Conservation (phyloP, 495 filamentous ascomycete genomes). For the Trichoderma asperelloides region DNA sequence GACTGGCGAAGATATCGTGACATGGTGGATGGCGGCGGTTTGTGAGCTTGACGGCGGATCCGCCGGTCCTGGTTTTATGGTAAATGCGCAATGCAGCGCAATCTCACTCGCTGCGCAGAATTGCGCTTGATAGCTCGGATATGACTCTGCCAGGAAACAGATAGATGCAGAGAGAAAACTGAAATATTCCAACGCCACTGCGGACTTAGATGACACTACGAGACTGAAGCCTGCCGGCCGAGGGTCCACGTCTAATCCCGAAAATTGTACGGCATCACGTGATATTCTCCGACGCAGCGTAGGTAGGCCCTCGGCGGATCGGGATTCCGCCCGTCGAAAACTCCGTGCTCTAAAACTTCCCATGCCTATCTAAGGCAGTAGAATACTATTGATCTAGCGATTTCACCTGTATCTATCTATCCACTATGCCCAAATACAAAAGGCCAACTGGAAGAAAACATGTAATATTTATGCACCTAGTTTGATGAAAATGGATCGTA, state of each 20-base stretch:
- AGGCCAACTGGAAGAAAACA: background rate
- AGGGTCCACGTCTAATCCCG: background rate
- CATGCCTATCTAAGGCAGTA: background rate
- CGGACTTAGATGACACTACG: slow-evolving; percentile 9
- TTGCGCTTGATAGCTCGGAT: slow-evolving; percentile 2
- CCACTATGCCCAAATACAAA: no score
- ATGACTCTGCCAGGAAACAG: background rate
- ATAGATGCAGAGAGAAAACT: background rate
- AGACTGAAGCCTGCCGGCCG: slow-evolving; percentile 2
- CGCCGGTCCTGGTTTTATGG: slow-evolving; percentile 1
- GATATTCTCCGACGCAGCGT: background rate
- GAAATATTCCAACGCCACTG: slow-evolving; percentile 2
- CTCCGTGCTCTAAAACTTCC: background rate
- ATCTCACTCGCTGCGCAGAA: slow-evolving; percentile 1
- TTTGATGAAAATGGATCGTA: background rate
- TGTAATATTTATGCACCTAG: background rate
- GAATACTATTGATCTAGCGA: background rate
- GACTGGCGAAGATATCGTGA: slow-evolving; percentile 10
- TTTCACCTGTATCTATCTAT: background rate
- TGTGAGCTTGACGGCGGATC: background rate
- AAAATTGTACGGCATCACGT: slow-evolving; percentile 10
- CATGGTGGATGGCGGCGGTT: slow-evolving; percentile 7
- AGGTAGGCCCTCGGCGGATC: slow-evolving; percentile 1
- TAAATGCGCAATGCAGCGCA: background rate
- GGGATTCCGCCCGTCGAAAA: background rate